These are phyloP conservation scores for Baudoinia panamericana DNA, from an alignment of 495 filamentous ascomycete species.

Conservation along the genomic window DNA sequence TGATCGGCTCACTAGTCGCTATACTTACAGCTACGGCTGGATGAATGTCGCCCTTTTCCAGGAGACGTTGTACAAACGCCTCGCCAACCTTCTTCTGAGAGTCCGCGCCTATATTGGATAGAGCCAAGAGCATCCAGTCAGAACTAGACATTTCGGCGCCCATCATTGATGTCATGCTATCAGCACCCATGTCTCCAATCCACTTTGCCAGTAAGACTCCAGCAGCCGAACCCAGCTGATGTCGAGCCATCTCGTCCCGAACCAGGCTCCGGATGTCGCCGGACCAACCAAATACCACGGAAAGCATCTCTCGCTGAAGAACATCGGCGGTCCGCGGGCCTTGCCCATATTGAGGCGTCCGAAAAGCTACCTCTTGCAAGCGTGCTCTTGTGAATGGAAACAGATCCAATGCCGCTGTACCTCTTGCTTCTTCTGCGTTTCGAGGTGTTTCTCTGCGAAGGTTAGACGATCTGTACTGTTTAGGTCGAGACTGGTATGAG, in stretches of 20 bases:
- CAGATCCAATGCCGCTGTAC: constrained; percentile 44
- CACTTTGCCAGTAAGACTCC: constrained; percentile 77
- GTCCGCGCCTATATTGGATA: constrained; percentile 70
- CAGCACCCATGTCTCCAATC: constrained; percentile 74
- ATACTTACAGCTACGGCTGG: constrained; percentile 77
- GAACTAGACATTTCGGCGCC: constrained; percentile 70
- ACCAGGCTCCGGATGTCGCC: constrained; percentile 73
- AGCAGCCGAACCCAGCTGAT: constrained; percentile 56
- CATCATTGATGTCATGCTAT: constrained; percentile 63
- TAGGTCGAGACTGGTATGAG: constrained; percentile 48
- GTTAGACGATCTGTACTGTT: constrained; percentile 41
- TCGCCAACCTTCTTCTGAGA: constrained; percentile 84
- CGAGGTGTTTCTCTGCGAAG: constrained; percentile 69
- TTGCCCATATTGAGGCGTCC: constrained; percentile 51
- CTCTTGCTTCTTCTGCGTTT: constrained; percentile 43
- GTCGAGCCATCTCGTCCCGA: constrained; percentile 69
- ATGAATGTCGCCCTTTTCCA: constrained; percentile 84
- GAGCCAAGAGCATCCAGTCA: constrained; percentile 93
- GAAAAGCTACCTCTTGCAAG: constrained; percentile 68
- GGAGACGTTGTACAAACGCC: constrained; percentile 77
- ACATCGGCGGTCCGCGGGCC: constrained; percentile 63
- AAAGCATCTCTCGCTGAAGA: constrained; percentile 81
- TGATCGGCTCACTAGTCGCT: no score
- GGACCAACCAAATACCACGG: constrained; percentile 89
- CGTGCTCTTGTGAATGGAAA: constrained; percentile 59